Evolutionary conservation across 805 yeast species (phyloP).

Genomic region (Metschnikowia cubensis): DNA sequence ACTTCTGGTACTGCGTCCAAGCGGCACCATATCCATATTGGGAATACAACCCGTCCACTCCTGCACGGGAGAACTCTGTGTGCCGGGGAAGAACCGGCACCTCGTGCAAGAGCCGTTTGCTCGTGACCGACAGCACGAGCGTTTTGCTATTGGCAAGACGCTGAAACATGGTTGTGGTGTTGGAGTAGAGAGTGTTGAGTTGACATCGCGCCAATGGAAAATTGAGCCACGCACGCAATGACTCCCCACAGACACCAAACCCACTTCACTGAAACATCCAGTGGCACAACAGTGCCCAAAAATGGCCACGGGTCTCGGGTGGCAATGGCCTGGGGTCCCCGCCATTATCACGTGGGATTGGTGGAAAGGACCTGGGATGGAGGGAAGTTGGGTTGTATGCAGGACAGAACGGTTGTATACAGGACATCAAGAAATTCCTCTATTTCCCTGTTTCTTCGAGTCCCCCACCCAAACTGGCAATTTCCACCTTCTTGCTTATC

Average conservation of each 20-base stretch:
- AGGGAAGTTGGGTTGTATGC: too few species aligned
- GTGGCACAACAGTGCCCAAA: too few species aligned
- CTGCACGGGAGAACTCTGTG: constrained; percentile 37
- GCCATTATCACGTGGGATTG: too few species aligned
- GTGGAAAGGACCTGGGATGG: too few species aligned
- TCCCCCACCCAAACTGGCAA: not conserved
- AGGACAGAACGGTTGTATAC: not conserved
- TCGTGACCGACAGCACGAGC: not conserved
- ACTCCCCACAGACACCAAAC: too few species aligned
- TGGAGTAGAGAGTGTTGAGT: not conserved
- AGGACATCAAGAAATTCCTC: not conserved
- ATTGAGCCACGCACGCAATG: not conserved
- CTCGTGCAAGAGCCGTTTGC: constrained; percentile 42
- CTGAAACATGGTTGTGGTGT: not conserved
- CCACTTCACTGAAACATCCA: too few species aligned
- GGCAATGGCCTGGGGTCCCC: too few species aligned
- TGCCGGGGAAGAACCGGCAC: constrained; percentile 55
- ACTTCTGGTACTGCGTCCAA: constrained; percentile 79
- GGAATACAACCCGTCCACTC: constrained; percentile 64
- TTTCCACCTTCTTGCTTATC: constrained; percentile 21
- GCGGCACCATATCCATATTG: constrained; percentile 63
- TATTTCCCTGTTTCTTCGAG: too few species aligned
- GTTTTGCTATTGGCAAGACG: not conserved
- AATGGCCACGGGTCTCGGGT: too few species aligned
- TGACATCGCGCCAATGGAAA: not conserved